Base-by-base conservation (phyloP, 2,329 filamentous ascomycete genomes). In the Dothideomycetes sp. region DNA sequence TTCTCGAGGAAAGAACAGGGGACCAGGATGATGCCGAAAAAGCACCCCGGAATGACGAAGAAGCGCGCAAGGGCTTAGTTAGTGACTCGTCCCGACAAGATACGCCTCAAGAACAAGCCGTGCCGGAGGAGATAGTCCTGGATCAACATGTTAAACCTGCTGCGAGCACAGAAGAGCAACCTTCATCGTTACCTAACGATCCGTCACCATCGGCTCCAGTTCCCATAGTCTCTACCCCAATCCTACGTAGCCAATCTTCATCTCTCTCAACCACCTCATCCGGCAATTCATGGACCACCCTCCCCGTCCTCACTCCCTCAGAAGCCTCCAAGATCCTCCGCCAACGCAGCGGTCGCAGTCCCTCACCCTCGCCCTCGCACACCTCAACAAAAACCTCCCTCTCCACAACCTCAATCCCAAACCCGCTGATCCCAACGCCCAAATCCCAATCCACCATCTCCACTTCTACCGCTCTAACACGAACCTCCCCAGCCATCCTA, bases 401-500 rank as follows among this genome's bases (percentile, higher is more conserved):
- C 5, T 32, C 20, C 25, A 11, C 5, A 24, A 30, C 23, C 28
- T 23, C 41, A 15, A 35, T 30, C 23, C 35, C 30, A 32, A 34
- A 36, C 35, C 33, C 36, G 19, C 32, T 30, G 38, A 39, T 16
- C 33, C 8, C 34, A 29, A 33, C n/a, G 27, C 29, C 12, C 17
- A n/a, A 27, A 41, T 8, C 11, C 27, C 12, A 30, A 30, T 15
- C 37, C 12, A 13, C 13, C 18, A 20, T 28, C n/a, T 13, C 17
- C 37, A 29, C 17, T 33, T n/a, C 37, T 18, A 32, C 30, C 19
- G 22, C 30, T 5, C 28, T 41, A 11, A 34, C 23, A 5, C 23
- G 22, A 17, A 34, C 38, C 22, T 29, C 39, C 8, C 40, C 27
- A 9, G 40, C 33, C 20, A 54, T 78, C 3, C 73, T 94, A 20